Evolutionary conservation across 768 basidiomycete species (phyloP), one percentile per base, ranked within the genome.

Genomic region (Lentinula guzmanii): DNA sequence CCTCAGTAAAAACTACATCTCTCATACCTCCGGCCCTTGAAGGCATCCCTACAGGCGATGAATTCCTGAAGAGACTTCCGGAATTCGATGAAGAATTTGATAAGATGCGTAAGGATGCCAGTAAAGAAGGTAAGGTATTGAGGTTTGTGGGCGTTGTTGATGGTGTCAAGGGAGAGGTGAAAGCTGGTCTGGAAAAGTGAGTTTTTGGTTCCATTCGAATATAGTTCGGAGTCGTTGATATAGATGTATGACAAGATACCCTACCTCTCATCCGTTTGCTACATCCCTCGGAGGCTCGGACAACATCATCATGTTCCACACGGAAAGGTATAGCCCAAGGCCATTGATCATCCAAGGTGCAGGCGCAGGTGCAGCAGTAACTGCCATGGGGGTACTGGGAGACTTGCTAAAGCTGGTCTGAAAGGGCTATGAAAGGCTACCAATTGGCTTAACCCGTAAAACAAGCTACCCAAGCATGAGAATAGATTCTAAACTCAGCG

Each of bases 271-370:
- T 72, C 90, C 97, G 1, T 98, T 99, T 69, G 95, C 95, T 3
- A 96, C 96, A 1, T 91, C 95, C 1, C 83, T 99, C 13, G 91
- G 93, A 21, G 97, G 96, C 0, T 94, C 94, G 21, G 97, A 99
- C 74, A 98, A 98, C 72, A 98, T 99, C 70, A 85, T 99, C 71
- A 91, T 97, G 80, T 98, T 98, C 84, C 90, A 93, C 70, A 98
- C 96, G 0, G 87, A 91, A 69, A 81, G 97, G 45, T 99, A 99
- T 70, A 86, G 89, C 2, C 82, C 87, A 7, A 77, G 94, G 45
- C 96, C 97, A 1, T 77, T 99, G 60, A 92, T 98, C 63, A 82
- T 99, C 37, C 96, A 98, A 69, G 97, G 97, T 54, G 89, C 95
- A 0, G 97, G 97, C 2, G 97, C 97, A 0, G 97, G 97, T n/a